Base-by-base conservation (phyloP, 148 eudicot species). In the Fagopyrum esculentum region DNA sequence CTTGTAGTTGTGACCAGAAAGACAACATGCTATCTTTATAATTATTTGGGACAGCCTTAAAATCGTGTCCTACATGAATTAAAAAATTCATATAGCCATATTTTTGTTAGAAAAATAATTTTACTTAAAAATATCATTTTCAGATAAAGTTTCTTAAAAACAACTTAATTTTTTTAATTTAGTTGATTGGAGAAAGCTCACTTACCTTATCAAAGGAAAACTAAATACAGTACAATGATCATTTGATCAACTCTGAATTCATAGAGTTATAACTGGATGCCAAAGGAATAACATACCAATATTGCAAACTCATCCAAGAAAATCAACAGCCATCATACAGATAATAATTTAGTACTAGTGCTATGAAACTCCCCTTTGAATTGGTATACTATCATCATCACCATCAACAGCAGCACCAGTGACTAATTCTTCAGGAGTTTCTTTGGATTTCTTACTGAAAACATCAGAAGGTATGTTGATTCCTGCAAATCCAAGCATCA, bases 401-500 rank as follows among this genome's bases (percentile, higher is more conserved):
- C 30, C 68, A 61, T 61, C 57, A 52, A 52, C 57, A 61, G 12
- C 43, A 29, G 71, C n/a, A 43, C 47, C 40, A 35, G 35, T 61
- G 68, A 43, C 89, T 29, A 89, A 59, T 77, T 89, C 85, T 48
- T 80, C 47, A 71, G 71, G 40, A 45, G 76, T 82, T 83, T 85
- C 85, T 44, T 86, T 79, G 51, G 91, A 68, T 75, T 66, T 66
- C 17, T 73, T 75, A 72, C 75, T 84, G 73, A 77, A 84, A 35
- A 74, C 70, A 80, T 91, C 91, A 35, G 89, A 82, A 60, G 97
- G 95, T 72, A 93, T 82, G 77, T 91, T 96, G 50, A 96, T 89
- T 59, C 97, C 97, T 0, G 84, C 87, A 80, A 96, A 92, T 50
- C 99, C 99, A 78, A 89, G 78, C 87, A 92, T 88, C 74, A 96